Evolutionary conservation across 2,329 filamentous ascomycete genomes (phyloP).

Genomic region (Simplicillium sp.): DNA sequence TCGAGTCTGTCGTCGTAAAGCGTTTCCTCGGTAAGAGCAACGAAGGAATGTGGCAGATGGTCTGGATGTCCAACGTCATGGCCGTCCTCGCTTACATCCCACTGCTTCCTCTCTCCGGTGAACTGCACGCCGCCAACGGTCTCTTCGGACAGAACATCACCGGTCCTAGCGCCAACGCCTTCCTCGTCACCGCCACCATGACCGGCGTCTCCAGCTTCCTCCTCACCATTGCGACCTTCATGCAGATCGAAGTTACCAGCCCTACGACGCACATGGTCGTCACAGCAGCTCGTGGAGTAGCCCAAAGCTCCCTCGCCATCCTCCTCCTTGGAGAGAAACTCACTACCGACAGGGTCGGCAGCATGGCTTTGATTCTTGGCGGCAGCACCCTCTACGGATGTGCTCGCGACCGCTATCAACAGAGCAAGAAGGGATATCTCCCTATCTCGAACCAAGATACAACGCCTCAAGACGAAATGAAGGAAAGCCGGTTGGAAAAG

Average conservation of each 20-base stretch:
- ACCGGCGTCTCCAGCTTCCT: slow-evolving; percentile 16
- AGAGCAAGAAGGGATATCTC: slow-evolving; percentile 16
- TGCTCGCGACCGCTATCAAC: slow-evolving; percentile 14
- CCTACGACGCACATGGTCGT: slow-evolving; percentile 18
- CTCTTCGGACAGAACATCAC: slow-evolving; percentile 7
- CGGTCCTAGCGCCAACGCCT: slow-evolving; percentile 10
- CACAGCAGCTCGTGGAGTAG: slow-evolving; percentile 15
- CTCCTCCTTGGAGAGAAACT: slow-evolving; percentile 14
- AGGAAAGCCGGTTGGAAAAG: too few relatives aligned
- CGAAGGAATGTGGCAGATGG: slow-evolving; percentile 18
- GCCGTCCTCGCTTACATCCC: slow-evolving; percentile 15
- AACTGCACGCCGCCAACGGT: slow-evolving; percentile 11
- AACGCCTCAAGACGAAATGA: too few relatives aligned
- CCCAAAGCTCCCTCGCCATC: slow-evolving; percentile 15
- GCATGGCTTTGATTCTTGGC: slow-evolving; percentile 15
- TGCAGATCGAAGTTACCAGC: slow-evolving; percentile 17
- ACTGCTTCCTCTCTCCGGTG: slow-evolving; percentile 15
- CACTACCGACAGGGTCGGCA: slow-evolving; percentile 15
- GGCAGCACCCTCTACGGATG: slow-evolving; percentile 16
- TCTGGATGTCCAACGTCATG: slow-evolving; percentile 18
- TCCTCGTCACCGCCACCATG: slow-evolving; percentile 13
- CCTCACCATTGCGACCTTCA: slow-evolving; percentile 16
- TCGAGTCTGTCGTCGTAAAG: slow-evolving; percentile 17
- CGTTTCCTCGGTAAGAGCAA: slow-evolving; percentile 15
- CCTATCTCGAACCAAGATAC: slow-evolving; percentile 5